Evolutionary conservation across 2,329 filamentous ascomycete genomes (phyloP), one percentile per base, ranked within the genome.

Genomic region (Botrytis hyacinthi): DNA sequence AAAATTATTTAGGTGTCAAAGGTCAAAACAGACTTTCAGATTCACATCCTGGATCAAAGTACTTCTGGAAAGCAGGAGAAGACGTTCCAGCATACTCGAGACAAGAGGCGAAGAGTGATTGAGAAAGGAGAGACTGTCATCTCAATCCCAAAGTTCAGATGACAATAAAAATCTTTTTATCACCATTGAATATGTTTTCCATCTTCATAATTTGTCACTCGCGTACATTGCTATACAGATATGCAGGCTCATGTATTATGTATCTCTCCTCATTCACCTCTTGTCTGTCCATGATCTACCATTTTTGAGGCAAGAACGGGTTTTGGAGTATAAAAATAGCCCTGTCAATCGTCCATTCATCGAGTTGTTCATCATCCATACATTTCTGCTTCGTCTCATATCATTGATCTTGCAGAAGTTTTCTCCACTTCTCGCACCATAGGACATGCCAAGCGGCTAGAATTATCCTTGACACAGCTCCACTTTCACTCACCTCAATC

Each of bases 1-100:
- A 91, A 81, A 90, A 90, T 78, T 84, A 90, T 73, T 88, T 88
- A 73, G 83, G 84, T 26, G 83, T 82, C 35, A 79, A 82, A 18
- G 88, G 87, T 0, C 84, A 88, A 76, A 84, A 80, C 14, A 84
- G 86, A 54, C 86, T 87, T 4, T 79, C 84, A 1, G 81, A 84
- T 0, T 85, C 87, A 67, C 89, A 90, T 89, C 76, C 76, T 44
- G 78, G 77, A 54, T 75, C 77, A 7, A 79, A 84, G 83, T 84
- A 85, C 32, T 83, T 84, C 59, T 86, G 78, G 78, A 86, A 76
- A 68, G 76, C 76, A 18, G 77, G 76, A 16, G 77, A 78, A 60
- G 75, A 76, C 9, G 69, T 70, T 8, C 76, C 76, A 35, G 71
- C 42, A 22, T 78, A 78, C 70, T 29, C 40, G 37, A 70, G 60